Evolutionary conservation across 129 eudicot species (phyloP).

Genomic region (Helichrysum umbraculigerum): DNA sequence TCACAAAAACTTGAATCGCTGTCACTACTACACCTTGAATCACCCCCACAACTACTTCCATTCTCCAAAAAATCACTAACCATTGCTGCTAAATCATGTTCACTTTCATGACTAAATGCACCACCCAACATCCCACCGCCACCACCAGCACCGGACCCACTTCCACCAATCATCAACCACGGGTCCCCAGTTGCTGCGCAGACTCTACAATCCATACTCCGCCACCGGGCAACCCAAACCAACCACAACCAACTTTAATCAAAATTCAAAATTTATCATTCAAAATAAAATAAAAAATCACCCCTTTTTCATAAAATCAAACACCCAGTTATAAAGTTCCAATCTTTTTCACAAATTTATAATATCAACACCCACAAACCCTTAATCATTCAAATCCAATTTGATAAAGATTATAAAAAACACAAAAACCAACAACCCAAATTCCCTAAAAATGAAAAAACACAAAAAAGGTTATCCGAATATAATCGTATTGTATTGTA

Average conservation of each 20-base stretch:
- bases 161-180: slow-evolving; percentile 51
- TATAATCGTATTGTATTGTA: background rate
- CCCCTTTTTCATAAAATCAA: background rate
- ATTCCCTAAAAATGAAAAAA: slow-evolving; percentile 1
- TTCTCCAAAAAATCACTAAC: slow-evolving; percentile 83
- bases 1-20: slow-evolving; percentile 81
- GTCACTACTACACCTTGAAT: slow-evolving; percentile 75
- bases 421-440: slow-evolving; percentile 7
- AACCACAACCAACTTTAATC: slow-evolving; percentile 13
- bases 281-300: background rate
- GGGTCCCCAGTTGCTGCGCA: slow-evolving; percentile 46
- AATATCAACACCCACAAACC: slow-evolving; percentile 9
- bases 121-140: slow-evolving; percentile 35
- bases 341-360: background rate
- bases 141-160: slow-evolving; percentile 42
- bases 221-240: slow-evolving; percentile 31
- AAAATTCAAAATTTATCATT: background rate
- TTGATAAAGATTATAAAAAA: background rate
- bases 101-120: slow-evolving; percentile 75
- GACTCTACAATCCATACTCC: slow-evolving; percentile 69
- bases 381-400: slow-evolving; percentile 13
- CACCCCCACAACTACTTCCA: slow-evolving; percentile 69
- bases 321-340: background rate
- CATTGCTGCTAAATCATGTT: slow-evolving; percentile 84
- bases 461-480: background rate